phyloP scores from a whole-genome alignment of 1,139 yeast species.

The Suhomyces coccinellae region DNA sequence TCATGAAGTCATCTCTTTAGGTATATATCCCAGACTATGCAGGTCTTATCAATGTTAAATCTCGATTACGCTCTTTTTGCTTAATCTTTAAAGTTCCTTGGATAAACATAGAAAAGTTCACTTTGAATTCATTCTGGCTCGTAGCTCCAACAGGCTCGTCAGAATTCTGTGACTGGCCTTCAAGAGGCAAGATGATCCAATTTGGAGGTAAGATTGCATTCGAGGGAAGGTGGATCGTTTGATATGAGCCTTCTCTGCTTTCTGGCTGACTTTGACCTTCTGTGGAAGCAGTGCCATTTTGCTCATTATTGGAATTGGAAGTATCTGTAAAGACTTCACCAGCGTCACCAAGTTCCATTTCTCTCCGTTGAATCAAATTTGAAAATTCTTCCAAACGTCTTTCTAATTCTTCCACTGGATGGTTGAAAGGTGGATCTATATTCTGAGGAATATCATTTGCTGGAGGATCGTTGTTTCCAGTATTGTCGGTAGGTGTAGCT shows the following conservation, averaged over 20 bases:
- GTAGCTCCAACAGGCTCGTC: background rate
- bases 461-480: background rate
- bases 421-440: conserved; percentile 10
- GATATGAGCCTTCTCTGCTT: conserved; percentile 14
- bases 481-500: conserved; percentile 3
- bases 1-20: background rate
- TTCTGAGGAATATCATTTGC: conserved; percentile 1
- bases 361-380: conserved; percentile 8
- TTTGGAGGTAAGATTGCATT: conserved; percentile 36
- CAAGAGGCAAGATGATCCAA: conserved; percentile 36
- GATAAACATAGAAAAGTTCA: conserved; percentile 10
- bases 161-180: conserved; percentile 4
- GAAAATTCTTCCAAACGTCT: conserved; percentile 12
- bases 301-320: background rate
- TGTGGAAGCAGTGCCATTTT: background rate
- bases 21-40: background rate
- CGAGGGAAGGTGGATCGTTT: conserved; percentile 25
- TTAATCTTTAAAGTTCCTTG: conserved; percentile 11
- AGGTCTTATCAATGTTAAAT: conserved; percentile 6
- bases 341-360: background rate
- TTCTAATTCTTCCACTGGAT: conserved; percentile 12
- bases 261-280: conserved; percentile 1
- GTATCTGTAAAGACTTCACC: background rate
- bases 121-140: conserved; percentile 6
- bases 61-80: conserved; percentile 5